phyloP scores from a whole-genome alignment of 1,284 basidiomycete species.

The Paramarasmius palmivorus region DNA sequence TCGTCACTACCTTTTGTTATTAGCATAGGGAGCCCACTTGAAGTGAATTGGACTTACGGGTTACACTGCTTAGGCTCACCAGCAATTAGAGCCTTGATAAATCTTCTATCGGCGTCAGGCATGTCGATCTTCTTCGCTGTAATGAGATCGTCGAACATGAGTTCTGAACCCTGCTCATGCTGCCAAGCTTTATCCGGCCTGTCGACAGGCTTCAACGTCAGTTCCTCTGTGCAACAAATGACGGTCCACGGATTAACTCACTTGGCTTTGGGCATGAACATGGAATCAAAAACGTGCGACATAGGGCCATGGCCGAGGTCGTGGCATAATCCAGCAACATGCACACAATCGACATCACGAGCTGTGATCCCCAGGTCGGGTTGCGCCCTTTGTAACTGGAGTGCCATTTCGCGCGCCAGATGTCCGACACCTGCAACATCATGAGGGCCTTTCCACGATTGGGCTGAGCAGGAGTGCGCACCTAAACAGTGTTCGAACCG shows the following conservation, averaged over 20 bases:
- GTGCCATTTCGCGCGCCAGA: constrained; percentile 61
- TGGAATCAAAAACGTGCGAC: constrained; percentile 71
- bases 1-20: constrained; percentile 30
- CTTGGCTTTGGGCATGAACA: constrained; percentile 63
- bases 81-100: constrained; percentile 70
- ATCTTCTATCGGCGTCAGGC: constrained; percentile 42
- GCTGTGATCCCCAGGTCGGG: constrained; percentile 63
- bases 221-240: neutral
- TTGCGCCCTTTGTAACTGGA: constrained; percentile 58
- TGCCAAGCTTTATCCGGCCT: constrained; percentile 52
- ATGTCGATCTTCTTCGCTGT: constrained; percentile 49
- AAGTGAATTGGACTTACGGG: constrained; percentile 27
- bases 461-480: constrained; percentile 28
- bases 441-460: neutral
- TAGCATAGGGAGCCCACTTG: too few species aligned
- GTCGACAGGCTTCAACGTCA: neutral
- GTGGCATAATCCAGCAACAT: constrained; percentile 70
- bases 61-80: constrained; percentile 47
- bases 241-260: constrained; percentile 29
- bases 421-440: constrained; percentile 60
- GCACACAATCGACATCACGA: constrained; percentile 67
- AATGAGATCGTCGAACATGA: constrained; percentile 71
- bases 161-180: constrained; percentile 69
- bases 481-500: constrained; percentile 81
- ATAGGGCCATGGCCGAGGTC: constrained; percentile 76